Evolutionary conservation across 345 rosid genomes (phyloP), one percentile per base, ranked within the genome.

Genomic region (Raphanus raphanistrum): DNA sequence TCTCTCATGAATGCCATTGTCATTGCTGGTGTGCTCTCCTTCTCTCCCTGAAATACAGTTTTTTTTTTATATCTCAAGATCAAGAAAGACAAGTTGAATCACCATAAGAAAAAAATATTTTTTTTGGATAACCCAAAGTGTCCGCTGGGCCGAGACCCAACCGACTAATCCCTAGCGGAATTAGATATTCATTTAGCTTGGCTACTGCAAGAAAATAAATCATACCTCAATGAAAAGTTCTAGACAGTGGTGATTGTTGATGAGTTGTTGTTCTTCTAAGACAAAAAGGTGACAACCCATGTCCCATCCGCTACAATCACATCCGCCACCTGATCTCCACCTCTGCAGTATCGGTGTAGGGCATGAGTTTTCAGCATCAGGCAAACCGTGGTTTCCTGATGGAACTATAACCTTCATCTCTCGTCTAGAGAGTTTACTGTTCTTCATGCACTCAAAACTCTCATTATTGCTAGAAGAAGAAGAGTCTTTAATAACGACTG

Each of bases 231-330:
- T 74, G 78, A 82, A 85, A 76, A 96, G 89, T 81, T 86, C 85
- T 68, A 96, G 71, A 74, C 92, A 86, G 43, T 66, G 84, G 55
- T 81, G 86, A 63, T 75, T 81, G 63, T 85, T 82, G 72, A 80
- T 66, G 50, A 84, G 85, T 65, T 80, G 85, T 77, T 68, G 79
- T 80, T 84, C 84, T 70, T 82, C 90, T 4, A 96, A 69, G 64
- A 93, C 89, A 12, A 85, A 79, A 33, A 96, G 94, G 13, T 96
- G 89, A 69, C 99, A 96, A 1, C 85, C 94, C 97, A 93, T 93
- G 85, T 96, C 99, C 99, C 99, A 96, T 77, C 98, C 98, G 36
- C 99, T 96, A 76, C 98, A 96, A 41, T 96, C 99, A 75, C 99
- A 96, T 4, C 97, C 93, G 76, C 99, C 98, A 1, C 98, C 96